phyloP scores from a whole-genome alignment of 768 basidiomycete species.

The Boletus pseudo-olivaceus region DNA sequence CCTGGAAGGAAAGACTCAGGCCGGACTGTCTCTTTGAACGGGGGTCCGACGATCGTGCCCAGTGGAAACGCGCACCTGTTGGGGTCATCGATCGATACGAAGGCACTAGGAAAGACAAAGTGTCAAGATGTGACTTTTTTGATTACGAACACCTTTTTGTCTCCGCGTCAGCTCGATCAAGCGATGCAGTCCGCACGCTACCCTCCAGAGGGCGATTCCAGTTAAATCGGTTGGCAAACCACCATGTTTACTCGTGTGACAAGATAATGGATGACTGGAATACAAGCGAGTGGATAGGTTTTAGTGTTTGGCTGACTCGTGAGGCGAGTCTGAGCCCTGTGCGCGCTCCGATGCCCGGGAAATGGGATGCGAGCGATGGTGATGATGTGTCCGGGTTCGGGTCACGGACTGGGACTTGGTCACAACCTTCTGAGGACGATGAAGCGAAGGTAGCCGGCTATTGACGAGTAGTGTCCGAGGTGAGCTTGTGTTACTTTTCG shows the following conservation, averaged over 20 bases:
- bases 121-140: background rate
- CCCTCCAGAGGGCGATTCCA: background rate
- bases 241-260: background rate
- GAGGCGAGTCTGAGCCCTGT: background rate
- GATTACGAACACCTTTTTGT: no score
- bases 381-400: background rate
- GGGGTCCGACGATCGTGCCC: background rate
- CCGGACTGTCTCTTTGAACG: background rate
- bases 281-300: background rate
- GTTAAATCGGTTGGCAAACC: background rate
- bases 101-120: background rate
- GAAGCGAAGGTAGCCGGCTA: background rate
- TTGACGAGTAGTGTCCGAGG: background rate
- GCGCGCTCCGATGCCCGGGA: background rate
- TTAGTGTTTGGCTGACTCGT: background rate
- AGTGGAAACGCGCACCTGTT: background rate
- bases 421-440: background rate
- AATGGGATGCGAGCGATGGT: background rate
- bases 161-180: background rate
- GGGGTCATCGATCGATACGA: background rate
- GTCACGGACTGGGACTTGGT: background rate
- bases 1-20: no score
- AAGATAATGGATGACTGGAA: background rate
- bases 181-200: background rate
- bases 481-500: background rate